These are phyloP conservation scores for Lenzites betulinus DNA, from an alignment of 768 basidiomycete species.

Conservation along the genomic window DNA sequence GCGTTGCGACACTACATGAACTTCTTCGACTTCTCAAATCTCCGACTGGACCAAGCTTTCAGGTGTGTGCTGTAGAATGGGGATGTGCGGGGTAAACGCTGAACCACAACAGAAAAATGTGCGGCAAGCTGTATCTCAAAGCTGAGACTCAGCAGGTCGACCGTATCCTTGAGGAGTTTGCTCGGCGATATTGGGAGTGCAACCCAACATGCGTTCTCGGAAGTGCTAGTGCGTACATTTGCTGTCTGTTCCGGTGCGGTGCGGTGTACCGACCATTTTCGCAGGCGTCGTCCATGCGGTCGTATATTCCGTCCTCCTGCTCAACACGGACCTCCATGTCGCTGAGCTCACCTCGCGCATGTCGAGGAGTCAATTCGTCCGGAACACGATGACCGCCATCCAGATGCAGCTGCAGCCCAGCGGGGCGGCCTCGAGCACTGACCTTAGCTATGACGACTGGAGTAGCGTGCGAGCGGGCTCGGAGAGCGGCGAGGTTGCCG, in stretches of 20 bases:
- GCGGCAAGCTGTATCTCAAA: constrained; percentile 89
- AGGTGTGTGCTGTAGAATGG: constrained; percentile 50
- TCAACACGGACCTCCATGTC: constrained; percentile 97
- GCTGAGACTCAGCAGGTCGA: constrained; percentile 98
- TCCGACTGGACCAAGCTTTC: constrained; percentile 88
- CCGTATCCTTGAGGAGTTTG: constrained; percentile 91
- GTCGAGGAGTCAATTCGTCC: constrained; percentile 90
- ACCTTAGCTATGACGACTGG: constrained; percentile 66
- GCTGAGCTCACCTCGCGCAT: constrained; percentile 87
- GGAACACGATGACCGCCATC: constrained; percentile 87
- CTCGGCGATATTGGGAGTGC: constrained; percentile 87
- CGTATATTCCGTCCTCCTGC: constrained; percentile 86
- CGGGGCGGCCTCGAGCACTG: constrained; percentile 56
- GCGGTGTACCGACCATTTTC: constrained; percentile 9
- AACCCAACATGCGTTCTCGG: constrained; percentile 83
- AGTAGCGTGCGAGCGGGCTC: constrained; percentile 60
- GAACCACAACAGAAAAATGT: constrained; percentile 63
- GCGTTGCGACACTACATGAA: constrained; percentile 82
- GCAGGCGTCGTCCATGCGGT: constrained; percentile 93
- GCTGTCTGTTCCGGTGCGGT: neutral
- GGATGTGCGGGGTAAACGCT: neutral
- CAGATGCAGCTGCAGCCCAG: constrained; percentile 72
- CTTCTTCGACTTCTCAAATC: constrained; percentile 82
- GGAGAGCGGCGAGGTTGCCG: constrained; percentile 54
- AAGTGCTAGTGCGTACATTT: constrained; percentile 66